These are phyloP conservation scores for Globisporangium radiosum DNA, from an alignment of 352 stramenopile genomes.

Conservation along the genomic window DNA sequence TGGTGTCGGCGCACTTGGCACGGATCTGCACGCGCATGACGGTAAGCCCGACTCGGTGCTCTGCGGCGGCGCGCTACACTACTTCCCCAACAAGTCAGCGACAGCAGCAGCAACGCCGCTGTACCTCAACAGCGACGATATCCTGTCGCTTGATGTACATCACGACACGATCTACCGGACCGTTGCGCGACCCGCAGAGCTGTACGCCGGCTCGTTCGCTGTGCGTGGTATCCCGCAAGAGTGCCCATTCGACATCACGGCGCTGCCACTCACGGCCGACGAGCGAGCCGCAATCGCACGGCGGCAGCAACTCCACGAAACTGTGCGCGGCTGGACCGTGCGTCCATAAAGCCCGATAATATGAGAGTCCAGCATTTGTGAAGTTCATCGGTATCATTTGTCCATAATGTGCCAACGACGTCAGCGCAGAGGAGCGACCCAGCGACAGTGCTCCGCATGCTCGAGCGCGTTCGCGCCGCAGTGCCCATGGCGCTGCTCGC, in stretches of 20 bases:
- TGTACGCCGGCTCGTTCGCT: conserved; percentile 41
- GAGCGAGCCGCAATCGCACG: conserved; percentile 34
- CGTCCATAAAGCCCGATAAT: not conserved
- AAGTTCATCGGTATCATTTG: no score
- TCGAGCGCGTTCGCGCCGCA: no score
- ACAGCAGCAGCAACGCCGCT: conserved; percentile 11
- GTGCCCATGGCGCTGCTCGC: no score
- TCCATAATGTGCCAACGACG: no score
- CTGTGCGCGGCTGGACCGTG: conserved; percentile 21
- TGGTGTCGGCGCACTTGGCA: conserved; percentile 44
- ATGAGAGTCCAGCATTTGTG: no score
- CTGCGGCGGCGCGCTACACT: conserved; percentile 55
- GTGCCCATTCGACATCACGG: conserved; percentile 50
- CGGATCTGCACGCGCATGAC: conserved; percentile 25
- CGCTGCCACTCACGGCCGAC: conserved; percentile 24
- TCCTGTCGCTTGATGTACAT: conserved; percentile 36
- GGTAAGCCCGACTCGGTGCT: conserved; percentile 26
- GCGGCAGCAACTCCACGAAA: conserved; percentile 42
- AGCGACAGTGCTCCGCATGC: no score
- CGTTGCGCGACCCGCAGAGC: conserved; percentile 33
- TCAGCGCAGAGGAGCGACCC: no score
- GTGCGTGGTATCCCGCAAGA: conserved; percentile 36
- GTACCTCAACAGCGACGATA: conserved; percentile 70
- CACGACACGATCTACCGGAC: conserved; percentile 44
- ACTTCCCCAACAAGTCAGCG: conserved; percentile 28